Conservation (phyloP, 2,329 filamentous ascomycete species). For the Coleophoma crateriformis region DNA sequence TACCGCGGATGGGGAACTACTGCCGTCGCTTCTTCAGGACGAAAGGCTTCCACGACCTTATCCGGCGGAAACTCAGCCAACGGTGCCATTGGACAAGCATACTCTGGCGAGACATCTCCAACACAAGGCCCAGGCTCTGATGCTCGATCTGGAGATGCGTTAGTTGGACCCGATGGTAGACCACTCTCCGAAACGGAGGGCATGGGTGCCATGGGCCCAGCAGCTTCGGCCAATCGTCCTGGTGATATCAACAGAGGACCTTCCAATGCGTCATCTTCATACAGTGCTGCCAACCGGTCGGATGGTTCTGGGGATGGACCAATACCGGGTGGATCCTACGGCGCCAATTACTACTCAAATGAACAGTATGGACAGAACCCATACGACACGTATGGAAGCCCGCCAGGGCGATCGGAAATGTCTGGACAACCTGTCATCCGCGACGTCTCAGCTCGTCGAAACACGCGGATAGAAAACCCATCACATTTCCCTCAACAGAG, state of each 20-base stretch:
- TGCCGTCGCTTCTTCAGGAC: constrained; percentile 58
- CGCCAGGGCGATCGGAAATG: constrained; percentile 34
- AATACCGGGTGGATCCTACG: constrained; percentile 36
- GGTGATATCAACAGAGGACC: constrained; percentile 78
- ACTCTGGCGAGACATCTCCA: constrained; percentile 71
- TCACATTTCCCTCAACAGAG: constrained; percentile 88
- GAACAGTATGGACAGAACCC: constrained; percentile 56
- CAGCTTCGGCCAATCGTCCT: constrained; percentile 57
- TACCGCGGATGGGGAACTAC: constrained; percentile 96
- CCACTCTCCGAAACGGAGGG: constrained; percentile 67
- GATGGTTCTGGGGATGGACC: constrained; percentile 54
- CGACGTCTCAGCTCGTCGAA: constrained; percentile 86
- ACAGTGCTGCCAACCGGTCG: constrained; percentile 76
- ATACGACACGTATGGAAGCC: constrained; percentile 36
- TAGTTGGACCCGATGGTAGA: constrained; percentile 42
- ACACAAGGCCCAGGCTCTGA: constrained; percentile 62
- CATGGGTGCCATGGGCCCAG: constrained; percentile 74
- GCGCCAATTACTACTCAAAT: constrained; percentile 43
- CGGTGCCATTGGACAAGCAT: constrained; percentile 52
- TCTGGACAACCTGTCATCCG: constrained; percentile 75
- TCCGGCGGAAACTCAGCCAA: constrained; percentile 57
- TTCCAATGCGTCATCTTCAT: constrained; percentile 94
- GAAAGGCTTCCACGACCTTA: constrained; percentile 85
- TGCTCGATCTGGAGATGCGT: constrained; percentile 61
- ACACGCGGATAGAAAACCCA: constrained; percentile 90